Percentiles rank a stretch among this genome's conserved stretches.
Evolutionary conservation across 768 basidiomycete species (phyloP).

Genomic region (Suillus weaverae): DNA sequence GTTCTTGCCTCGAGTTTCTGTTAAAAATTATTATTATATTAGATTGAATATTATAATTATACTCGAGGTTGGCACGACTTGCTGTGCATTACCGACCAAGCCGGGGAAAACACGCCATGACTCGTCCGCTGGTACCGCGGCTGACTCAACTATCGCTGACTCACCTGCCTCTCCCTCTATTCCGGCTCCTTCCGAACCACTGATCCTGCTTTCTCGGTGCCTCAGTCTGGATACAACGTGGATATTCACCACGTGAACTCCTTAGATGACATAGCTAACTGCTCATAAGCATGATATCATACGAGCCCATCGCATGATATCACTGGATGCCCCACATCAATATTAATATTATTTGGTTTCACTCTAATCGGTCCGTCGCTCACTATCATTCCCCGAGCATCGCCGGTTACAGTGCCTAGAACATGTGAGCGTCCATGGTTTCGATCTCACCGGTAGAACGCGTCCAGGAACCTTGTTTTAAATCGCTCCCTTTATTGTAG

Average conservation of each 20-base stretch:
- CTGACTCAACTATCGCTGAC: constrained; percentile 22
- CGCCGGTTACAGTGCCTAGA: no score
- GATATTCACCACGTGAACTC: not conserved
- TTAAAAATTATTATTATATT: not conserved
- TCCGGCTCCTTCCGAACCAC: constrained; percentile 10
- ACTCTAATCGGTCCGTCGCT: not conserved
- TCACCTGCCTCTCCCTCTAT: constrained; percentile 5
- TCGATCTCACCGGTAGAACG: not conserved
- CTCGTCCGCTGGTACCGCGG: constrained; percentile 10
- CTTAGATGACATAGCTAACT: not conserved
- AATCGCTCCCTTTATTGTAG: not conserved
- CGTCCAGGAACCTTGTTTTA: not conserved
- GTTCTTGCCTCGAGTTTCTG: constrained; percentile 34
- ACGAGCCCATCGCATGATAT: not conserved
- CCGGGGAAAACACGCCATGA: constrained; percentile 4
- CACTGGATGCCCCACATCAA: not conserved
- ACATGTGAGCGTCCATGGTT: no score
- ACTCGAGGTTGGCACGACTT: constrained; percentile 9
- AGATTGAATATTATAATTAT: constrained; percentile 20
- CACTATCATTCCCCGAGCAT: not conserved
- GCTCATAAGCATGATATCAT: not conserved
- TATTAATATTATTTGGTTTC: not conserved
- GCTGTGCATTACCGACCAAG: not conserved
- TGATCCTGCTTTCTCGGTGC: not conserved
- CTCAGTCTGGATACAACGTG: no score